Evolutionary conservation across 2,329 filamentous ascomycete species (phyloP).

Genomic region (Teratosphaeriaceae sp.): DNA sequence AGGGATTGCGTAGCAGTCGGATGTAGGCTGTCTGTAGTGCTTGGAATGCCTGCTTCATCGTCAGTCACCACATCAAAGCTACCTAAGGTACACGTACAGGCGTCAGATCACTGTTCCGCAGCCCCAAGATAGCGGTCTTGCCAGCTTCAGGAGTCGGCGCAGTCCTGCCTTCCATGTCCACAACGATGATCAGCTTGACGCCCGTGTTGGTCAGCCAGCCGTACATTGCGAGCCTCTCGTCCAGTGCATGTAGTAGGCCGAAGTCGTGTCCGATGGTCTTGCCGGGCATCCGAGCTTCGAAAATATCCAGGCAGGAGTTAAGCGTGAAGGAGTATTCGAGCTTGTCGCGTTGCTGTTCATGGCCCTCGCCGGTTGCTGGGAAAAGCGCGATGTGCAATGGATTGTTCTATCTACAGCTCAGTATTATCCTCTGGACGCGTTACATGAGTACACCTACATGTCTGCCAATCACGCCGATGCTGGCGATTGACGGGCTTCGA

Average conservation of each 20-base stretch:
- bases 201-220: conserved; percentile 96
- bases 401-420: conserved; percentile 64
- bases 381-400: conserved; percentile 91
- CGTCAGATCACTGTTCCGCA: conserved; percentile 82
- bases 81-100: conserved; percentile 48
- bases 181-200: conserved; percentile 80
- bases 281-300: conserved; percentile 73
- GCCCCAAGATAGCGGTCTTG: conserved; percentile 49
- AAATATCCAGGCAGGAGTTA: conserved; percentile 87
- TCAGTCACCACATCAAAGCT: conserved; percentile 7
- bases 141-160: conserved; percentile 29
- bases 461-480: conserved; percentile 88
- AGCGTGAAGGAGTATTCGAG: conserved; percentile 89
- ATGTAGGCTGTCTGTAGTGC: conserved; percentile 93
- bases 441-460: conserved; percentile 54
- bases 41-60: conserved; percentile 60
- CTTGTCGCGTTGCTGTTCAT: conserved; percentile 58
- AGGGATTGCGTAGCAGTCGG: conserved; percentile 81
- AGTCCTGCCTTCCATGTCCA: conserved; percentile 77
- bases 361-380: conserved; percentile 47
- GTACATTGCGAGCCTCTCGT: conserved; percentile 89
- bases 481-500: conserved; percentile 70
- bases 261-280: conserved; percentile 75
- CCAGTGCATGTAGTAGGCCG: conserved; percentile 84
- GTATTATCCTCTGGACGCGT: conserved; percentile 10